Evolutionary conservation across 768 basidiomycete species (phyloP), one percentile per base, ranked within the genome.

Genomic region (Dentipellis fragilis): DNA sequence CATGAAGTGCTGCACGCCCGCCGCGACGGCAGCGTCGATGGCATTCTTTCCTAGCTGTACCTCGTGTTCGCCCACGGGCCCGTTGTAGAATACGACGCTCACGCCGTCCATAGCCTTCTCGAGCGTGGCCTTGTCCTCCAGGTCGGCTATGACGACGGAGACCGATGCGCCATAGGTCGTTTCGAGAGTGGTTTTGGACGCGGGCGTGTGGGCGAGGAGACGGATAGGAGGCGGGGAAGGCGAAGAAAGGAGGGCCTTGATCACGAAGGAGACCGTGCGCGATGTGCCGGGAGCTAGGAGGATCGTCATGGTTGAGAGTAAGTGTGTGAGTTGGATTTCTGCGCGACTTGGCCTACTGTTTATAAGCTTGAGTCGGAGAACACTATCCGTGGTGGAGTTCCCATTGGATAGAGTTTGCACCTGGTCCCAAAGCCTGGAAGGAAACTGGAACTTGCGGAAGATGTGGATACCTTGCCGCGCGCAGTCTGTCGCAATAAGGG

Each of bases 1-100:
- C 12, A 60, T 58, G 54, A 60, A 51, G 38, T 59, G 55, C 45
- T 60, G 54, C 21, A 60, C 46, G 52, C 59, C 57, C 54, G 59
- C 59, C 1, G 59, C 59, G 39, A 54, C 49, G 10, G 59, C 58
- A 14, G 59, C 58, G 12, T 60, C 59, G 17, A 60, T 57, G 42
- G 59, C 16, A 35, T 59, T 59, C 54, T 59, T 60, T 17, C 59
- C 58, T 58, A 58, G 54, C 36, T 55, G 59, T 4, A 34, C 17
- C 17, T 60, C 59, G 37, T 59, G 35, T 8, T 36, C 55, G 22
- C 35, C 16, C n/a, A 60, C 21, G 2, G 59, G 59, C 0, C 54
- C 59, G 17, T 60, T 60, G 51, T 59, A 60, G 45, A 60, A 59
- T 14, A 60, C 51, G 4, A 53, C 19, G 3, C 42, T 45, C 8